Evolutionary conservation across 176 grass and related monocot genomes (phyloP).

Genomic region (Triticum monococcum): DNA sequence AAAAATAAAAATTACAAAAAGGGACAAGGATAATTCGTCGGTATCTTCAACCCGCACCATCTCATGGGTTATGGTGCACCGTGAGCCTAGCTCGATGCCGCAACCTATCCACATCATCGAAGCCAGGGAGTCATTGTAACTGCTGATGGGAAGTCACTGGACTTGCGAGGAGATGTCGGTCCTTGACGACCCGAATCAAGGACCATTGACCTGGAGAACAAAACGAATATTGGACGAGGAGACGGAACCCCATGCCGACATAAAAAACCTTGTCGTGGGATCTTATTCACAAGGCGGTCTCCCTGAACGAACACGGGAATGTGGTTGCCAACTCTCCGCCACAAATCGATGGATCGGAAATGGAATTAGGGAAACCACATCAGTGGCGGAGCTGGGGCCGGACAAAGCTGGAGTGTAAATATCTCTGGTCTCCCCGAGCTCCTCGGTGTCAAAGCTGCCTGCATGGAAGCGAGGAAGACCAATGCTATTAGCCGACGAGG

Average conservation of each 20-base stretch:
- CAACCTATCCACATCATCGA: neutral
- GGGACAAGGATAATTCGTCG: neutral
- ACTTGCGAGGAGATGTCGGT: neutral
- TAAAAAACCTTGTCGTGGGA: neutral
- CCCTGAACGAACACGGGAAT: neutral
- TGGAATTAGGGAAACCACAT: no score
- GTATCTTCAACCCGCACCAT: neutral
- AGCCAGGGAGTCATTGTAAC: neutral
- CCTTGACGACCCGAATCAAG: neutral
- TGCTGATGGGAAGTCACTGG: neutral
- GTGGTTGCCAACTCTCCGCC: neutral
- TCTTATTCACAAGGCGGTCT: neutral
- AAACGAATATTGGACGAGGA: neutral
- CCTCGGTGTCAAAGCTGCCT: neutral
- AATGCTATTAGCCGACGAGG: neutral
- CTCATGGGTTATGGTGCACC: neutral
- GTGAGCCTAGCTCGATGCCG: neutral
- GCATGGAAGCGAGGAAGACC: neutral
- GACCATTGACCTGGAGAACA: neutral
- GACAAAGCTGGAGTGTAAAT: no score
- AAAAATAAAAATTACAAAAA: neutral
- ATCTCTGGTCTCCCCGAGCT: neutral
- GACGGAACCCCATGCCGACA: neutral
- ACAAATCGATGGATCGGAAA: no score
- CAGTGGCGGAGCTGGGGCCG: no score